Evolutionary conservation across 2,329 filamentous ascomycete species (phyloP), one percentile per base, ranked within the genome.

Genomic region (Leptographium wingfieldii): DNA sequence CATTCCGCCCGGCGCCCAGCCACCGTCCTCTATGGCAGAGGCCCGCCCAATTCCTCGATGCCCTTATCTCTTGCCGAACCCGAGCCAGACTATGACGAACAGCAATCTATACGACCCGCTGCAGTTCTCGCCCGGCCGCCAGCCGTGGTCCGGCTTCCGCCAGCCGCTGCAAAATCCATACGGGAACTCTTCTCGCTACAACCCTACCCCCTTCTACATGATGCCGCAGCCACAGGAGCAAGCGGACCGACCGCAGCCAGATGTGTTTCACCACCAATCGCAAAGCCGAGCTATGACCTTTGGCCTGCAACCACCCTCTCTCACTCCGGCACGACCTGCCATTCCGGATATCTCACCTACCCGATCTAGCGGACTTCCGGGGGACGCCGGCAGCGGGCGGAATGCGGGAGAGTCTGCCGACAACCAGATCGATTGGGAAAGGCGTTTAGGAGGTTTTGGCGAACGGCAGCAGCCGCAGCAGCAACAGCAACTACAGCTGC

Each of bases 71-170:
- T 51, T 56, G 27, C 52, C 58, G 27, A 55, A 55, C 10, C 55
- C 27, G 38, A 55, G 29, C 12, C 48, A 22, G 5, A 10, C 49
- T 35, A 35, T 19, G 29, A 40, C 9, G 25, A 14, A 19, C 19
- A 54, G 55, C 14, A 56, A 55, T 22, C 16, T 56, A 1, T 63
- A 61, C 60, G 63, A 65, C 43, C 64, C 64, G 1, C 63, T 65
- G 14, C 61, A 64, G 31, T 9, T 46, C 29, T 19, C 38, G 3
- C 25, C 35, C 25, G 27, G 27, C 55, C 38, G 40, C 40, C 27
- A 25, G n/a, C 25, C 54, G 4, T 56, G 54, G 54, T 12, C 33
- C 9, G n/a, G 31, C 35, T 43, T 43, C 54, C 33, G n/a, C 35
- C 54, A 55, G n/a, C 53, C 53, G n/a, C 53, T 6, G 12, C 53